Conservation (phyloP, 169 alveolate species). For the Eimeria sp. region DNA sequence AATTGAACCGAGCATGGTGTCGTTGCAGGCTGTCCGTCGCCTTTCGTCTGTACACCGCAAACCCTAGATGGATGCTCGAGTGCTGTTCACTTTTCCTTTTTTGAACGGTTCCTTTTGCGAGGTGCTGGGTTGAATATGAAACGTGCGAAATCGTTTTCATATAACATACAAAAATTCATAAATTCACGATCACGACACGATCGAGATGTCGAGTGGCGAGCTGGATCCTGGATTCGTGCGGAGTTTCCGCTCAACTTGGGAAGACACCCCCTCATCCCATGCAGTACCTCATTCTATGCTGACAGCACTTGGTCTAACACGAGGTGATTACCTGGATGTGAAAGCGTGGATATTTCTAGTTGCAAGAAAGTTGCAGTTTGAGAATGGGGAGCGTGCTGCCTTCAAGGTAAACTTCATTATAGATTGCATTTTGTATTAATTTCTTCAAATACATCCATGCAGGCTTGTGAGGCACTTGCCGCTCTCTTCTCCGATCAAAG, state of each 20-base stretch:
- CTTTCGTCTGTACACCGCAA: constrained; percentile 70
- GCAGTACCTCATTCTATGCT: constrained; percentile 47
- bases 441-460: background rate
- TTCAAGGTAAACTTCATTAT: constrained; percentile 30
- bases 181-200: background rate
- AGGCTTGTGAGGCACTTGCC: constrained; percentile 74
- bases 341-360: constrained; percentile 75
- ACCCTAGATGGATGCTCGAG: background rate
- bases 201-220: constrained; percentile 47
- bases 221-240: constrained; percentile 58
- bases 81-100: constrained; percentile 65
- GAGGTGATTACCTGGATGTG: constrained; percentile 66
- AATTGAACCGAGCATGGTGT: background rate
- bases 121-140: constrained; percentile 16
- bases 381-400: constrained; percentile 71
- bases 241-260: constrained; percentile 69
- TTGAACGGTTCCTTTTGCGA: constrained; percentile 48
- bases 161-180: background rate
- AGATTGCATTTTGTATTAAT: background rate
- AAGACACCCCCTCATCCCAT: constrained; percentile 73
- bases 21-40: background rate
- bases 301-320: constrained; percentile 51
- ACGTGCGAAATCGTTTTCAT: background rate
- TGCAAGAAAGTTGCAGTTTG: constrained; percentile 72
- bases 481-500: constrained; percentile 55